phyloP scores from a whole-genome alignment of 805 yeast species.

The Pichia insulana region DNA sequence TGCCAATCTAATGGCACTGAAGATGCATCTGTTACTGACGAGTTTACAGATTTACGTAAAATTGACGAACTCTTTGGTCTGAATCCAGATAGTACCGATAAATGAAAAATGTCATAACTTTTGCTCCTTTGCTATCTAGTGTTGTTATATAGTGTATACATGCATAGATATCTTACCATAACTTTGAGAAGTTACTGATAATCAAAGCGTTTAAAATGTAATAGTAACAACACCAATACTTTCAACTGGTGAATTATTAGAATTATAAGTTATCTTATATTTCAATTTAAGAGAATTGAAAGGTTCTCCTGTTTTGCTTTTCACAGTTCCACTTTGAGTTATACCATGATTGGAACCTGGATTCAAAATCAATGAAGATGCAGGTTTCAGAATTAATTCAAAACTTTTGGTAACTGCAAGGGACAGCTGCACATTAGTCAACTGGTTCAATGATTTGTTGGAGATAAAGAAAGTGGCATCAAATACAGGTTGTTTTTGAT shows the following conservation, averaged over 20 bases:
- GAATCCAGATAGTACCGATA: background rate
- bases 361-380: slow-evolving; percentile 16
- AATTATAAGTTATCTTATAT: slow-evolving; percentile 57
- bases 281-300: slow-evolving; percentile 45
- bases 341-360: slow-evolving; percentile 17
- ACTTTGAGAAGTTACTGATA: background rate
- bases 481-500: slow-evolving; percentile 14
- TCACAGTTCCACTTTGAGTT: slow-evolving; percentile 20
- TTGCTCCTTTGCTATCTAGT: background rate
- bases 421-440: slow-evolving; percentile 34
- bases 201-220: background rate
- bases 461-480: slow-evolving; percentile 17
- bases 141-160: background rate
- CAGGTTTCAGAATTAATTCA: slow-evolving; percentile 22
- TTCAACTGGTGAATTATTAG: slow-evolving; percentile 38
- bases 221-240: slow-evolving; percentile 47
- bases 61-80: slow-evolving; percentile 10
- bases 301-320: slow-evolving; percentile 13
- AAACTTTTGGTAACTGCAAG: slow-evolving; percentile 29
- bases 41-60: slow-evolving; percentile 7
- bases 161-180: background rate
- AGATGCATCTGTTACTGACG: background rate
- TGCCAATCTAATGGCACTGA: background rate
- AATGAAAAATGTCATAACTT: background rate
- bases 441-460: slow-evolving; percentile 36